phyloP scores from a whole-genome alignment of 306 rosid species.

The Aeschynomene evenia region DNA sequence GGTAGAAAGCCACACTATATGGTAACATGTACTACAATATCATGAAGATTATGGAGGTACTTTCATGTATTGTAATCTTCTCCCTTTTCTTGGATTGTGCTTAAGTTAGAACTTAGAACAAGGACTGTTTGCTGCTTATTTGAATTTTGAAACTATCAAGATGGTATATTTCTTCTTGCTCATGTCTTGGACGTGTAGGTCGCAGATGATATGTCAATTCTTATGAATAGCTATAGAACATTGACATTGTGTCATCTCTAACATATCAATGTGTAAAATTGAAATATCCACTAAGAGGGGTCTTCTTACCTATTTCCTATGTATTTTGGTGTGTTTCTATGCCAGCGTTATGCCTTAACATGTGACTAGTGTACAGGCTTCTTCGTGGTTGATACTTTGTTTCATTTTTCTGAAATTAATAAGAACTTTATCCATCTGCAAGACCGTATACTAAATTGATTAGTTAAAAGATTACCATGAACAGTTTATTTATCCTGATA shows the following conservation, averaged over 20 bases:
- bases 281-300: background rate
- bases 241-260: background rate
- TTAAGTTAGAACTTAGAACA: background rate
- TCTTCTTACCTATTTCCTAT: background rate
- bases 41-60: background rate
- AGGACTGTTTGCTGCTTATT: slow-evolving; percentile 8
- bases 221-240: background rate
- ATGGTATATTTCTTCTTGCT: background rate
- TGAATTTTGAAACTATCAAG: slow-evolving; percentile 16
- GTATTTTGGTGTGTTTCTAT: background rate
- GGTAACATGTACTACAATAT: background rate
- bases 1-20: background rate
- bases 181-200: background rate
- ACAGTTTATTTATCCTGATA: background rate
- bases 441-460: background rate
- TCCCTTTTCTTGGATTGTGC: background rate
- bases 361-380: background rate
- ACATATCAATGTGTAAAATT: background rate
- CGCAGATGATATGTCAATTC: slow-evolving; percentile 10
- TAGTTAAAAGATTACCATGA: background rate
- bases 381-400: background rate
- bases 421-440: background rate
- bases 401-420: background rate
- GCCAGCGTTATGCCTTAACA: background rate
- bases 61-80: background rate